Evolutionary conservation across 176 grass and related monocot species (phyloP).

Genomic region (Avena eriantha): DNA sequence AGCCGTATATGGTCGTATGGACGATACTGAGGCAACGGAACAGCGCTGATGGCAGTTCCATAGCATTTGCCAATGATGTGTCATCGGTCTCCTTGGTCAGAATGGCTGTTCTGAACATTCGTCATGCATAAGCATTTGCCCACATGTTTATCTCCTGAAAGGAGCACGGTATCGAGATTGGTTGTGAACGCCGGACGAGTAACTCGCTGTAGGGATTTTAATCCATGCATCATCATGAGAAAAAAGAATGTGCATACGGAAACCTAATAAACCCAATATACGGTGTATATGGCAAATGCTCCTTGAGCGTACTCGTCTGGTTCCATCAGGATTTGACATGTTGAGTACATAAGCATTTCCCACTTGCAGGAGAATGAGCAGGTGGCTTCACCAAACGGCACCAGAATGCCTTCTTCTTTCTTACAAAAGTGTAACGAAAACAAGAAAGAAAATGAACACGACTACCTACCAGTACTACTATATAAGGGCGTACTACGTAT

Average conservation of each 20-base stretch:
- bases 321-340: not conserved
- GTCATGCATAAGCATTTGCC: too few species aligned
- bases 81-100: too few species aligned
- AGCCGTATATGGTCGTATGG: not conserved
- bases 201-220: not conserved
- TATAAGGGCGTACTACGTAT: slow-evolving; percentile 31
- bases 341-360: slow-evolving; percentile 8
- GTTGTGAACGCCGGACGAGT: not conserved
- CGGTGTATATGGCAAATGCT: slow-evolving; percentile 25
- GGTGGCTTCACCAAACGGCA: not conserved
- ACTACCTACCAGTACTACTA: not conserved
- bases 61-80: not conserved
- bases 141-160: too few species aligned
- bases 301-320: slow-evolving; percentile 15
- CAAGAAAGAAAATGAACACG: not conserved
- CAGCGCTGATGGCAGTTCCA: not conserved
- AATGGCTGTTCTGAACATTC: too few species aligned
- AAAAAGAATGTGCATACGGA: not conserved
- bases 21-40: not conserved
- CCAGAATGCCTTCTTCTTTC: slow-evolving; percentile 38
- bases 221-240: not conserved
- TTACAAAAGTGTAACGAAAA: slow-evolving; percentile 24
- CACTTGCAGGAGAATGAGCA: slow-evolving; percentile 43
- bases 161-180: not conserved
- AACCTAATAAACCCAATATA: not conserved